Conservation (phyloP, 176 grass and related monocot genomes). For the Oryza officinalis region DNA sequence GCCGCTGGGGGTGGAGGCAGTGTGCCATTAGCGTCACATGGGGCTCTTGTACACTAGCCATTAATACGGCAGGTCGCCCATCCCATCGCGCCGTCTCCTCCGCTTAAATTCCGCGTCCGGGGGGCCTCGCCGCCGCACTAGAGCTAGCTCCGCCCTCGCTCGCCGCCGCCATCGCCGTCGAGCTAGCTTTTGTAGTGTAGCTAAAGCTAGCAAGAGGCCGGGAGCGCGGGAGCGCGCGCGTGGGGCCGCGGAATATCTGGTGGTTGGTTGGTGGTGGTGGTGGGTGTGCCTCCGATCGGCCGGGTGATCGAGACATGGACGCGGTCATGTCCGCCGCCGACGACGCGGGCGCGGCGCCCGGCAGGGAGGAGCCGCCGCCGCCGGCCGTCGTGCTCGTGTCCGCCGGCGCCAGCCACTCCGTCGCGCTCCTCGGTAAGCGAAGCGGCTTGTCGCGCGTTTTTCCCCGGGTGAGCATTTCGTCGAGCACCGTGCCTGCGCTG, state of each 20-base stretch:
- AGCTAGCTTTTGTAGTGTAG: background rate
- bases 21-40: constrained; percentile 30
- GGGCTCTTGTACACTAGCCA: constrained; percentile 37
- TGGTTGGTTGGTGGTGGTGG: background rate
- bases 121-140: background rate
- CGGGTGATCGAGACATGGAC: constrained; percentile 33
- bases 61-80: constrained; percentile 53
- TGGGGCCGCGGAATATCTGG: background rate
- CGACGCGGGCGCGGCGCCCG: background rate
- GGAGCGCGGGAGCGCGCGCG: background rate
- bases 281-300: background rate
- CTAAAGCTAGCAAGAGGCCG: background rate
- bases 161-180: background rate
- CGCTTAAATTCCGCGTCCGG: constrained; percentile 41
- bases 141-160: background rate
- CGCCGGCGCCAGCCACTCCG: constrained; percentile 92
- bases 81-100: constrained; percentile 36
- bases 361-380: background rate
- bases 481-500: background rate
- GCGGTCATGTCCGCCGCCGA: constrained; percentile 28
- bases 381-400: constrained; percentile 69
- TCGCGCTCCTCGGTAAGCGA: constrained; percentile 89
- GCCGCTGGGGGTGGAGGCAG: background rate
- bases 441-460: background rate
- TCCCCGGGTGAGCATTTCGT: background rate